Evolutionary conservation across 345 rosid genomes (phyloP).

Genomic region (Toxicodendron radicans): DNA sequence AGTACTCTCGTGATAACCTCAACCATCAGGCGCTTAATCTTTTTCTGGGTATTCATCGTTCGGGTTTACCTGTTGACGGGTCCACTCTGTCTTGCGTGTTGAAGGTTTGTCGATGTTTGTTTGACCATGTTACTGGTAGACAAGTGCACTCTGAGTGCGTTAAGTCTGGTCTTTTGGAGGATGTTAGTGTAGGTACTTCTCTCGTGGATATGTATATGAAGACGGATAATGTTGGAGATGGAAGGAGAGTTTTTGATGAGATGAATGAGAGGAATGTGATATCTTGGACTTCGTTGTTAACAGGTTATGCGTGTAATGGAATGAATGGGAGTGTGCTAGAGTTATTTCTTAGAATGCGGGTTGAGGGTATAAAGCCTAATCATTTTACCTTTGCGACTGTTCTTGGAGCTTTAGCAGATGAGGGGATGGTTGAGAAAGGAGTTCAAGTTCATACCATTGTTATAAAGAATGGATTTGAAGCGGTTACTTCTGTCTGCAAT

Average conservation of each 20-base stretch:
- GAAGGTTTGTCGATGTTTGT: constrained; percentile 60
- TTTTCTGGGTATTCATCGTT: constrained; percentile 50
- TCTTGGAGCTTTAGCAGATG: constrained; percentile 64
- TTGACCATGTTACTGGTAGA: constrained; percentile 49
- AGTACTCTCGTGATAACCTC: constrained; percentile 49
- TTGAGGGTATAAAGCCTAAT: constrained; percentile 60
- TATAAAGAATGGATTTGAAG: constrained; percentile 61
- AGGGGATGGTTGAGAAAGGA: constrained; percentile 50
- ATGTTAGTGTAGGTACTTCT: constrained; percentile 78
- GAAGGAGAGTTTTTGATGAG: constrained; percentile 60
- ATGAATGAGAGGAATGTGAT: constrained; percentile 71
- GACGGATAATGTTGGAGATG: constrained; percentile 47
- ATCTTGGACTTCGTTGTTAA: constrained; percentile 84
- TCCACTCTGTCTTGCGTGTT: constrained; percentile 63
- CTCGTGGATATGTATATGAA: constrained; percentile 79
- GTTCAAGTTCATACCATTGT: constrained; percentile 55
- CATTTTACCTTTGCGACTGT: constrained; percentile 63
- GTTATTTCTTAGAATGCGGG: constrained; percentile 54
- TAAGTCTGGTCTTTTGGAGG: constrained; percentile 57
- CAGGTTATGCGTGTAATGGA: constrained; percentile 59
- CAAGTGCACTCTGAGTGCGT: constrained; percentile 62
- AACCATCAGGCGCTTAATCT: constrained; percentile 53
- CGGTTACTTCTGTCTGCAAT: constrained; percentile 50
- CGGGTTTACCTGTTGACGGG: constrained; percentile 49
- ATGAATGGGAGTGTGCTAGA: constrained; percentile 43